Evolutionary conservation across 2,329 filamentous ascomycete species (phyloP).

Genomic region (Scortechinia acanthostroma): DNA sequence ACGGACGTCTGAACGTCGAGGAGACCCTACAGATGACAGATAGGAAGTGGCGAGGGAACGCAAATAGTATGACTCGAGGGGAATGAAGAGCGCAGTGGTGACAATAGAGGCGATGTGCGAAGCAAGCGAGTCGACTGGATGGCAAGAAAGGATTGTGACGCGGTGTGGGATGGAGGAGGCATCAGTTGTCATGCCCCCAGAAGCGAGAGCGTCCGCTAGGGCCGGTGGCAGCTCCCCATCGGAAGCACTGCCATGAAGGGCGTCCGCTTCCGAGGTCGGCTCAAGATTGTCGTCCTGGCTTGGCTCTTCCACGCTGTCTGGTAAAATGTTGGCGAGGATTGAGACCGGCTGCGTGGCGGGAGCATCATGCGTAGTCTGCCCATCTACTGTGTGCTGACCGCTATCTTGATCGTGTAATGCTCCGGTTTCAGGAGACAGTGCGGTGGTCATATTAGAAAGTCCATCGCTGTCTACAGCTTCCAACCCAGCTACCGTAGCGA

Average conservation of each 20-base stretch:
- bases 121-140: constrained; percentile 28
- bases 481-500: constrained; percentile 9
- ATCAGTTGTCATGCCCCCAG: too few relatives aligned
- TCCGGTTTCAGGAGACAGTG: constrained; percentile 9
- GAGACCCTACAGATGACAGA: constrained; percentile 15
- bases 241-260: not conserved
- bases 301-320: not conserved
- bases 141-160: constrained; percentile 29
- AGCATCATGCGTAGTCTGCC: constrained; percentile 5
- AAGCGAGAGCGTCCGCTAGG: too few relatives aligned
- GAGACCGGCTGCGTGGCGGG: not conserved
- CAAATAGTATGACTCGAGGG: constrained; percentile 26
- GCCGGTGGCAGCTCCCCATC: not conserved
- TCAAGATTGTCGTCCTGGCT: not conserved
- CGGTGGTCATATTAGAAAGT: constrained; percentile 11
- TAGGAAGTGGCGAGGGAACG: constrained; percentile 26
- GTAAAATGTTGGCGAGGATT: not conserved
- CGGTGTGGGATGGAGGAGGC: constrained; percentile 17
- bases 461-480: constrained; percentile 11
- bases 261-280: too few relatives aligned
- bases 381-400: too few relatives aligned
- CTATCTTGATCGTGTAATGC: too few relatives aligned
- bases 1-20: constrained; percentile 17
- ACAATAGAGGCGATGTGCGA: constrained; percentile 26
- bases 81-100: constrained; percentile 24